Evolutionary conservation across 202 grass and related monocot genomes (phyloP), one percentile per base, ranked within the genome.

Genomic region (Brachypodium distachyon): DNA sequence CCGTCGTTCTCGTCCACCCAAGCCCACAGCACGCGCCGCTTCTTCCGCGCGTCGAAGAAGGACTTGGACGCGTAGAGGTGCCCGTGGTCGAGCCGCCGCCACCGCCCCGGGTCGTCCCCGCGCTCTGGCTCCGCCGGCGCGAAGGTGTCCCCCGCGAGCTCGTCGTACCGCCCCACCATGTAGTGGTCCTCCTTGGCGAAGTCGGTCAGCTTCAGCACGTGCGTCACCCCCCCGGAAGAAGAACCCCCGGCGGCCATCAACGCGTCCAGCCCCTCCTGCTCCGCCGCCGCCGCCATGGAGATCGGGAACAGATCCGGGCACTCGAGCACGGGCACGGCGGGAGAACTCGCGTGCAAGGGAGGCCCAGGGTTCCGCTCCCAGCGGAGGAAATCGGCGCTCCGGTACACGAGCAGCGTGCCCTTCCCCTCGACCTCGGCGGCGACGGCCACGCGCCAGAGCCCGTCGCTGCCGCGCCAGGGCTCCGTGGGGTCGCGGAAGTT

Each of bases 21-120:
- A 10, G 64, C 64, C 82, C 81, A 83, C 44, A 81, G 29, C 70
- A 93, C 81, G 21, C 82, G 79, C 29, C 85, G 85, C 6, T 53
- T 77, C 58, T 75, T 86, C 17, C 81, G 72, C n/a, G 27, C 66
- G 75, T 90, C 87, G 52, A 86, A 94, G 76, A 90, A 90, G 3
- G 87, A 66, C 87, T 94, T 90, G 17, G 85, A 80, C 0, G 64
- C 85, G 75, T 86, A 94, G 58, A 81, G 28, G 47, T 88, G 87
- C 1, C 91, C 85, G 29, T 88, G 79, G 71, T 94, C 87, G 8
- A 88, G 19, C 46, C 72, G 79, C 7, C 38, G 74, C 91, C 87
- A 90, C 18, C 29, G 60, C 58, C 65, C 12, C 19, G 65, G 68
- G 37, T 90, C 54, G 52, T 22, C 34, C 12, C 23, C 74, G 2